Conservation (phyloP, 345 rosid genomes). For the Eucalyptus sp. region DNA sequence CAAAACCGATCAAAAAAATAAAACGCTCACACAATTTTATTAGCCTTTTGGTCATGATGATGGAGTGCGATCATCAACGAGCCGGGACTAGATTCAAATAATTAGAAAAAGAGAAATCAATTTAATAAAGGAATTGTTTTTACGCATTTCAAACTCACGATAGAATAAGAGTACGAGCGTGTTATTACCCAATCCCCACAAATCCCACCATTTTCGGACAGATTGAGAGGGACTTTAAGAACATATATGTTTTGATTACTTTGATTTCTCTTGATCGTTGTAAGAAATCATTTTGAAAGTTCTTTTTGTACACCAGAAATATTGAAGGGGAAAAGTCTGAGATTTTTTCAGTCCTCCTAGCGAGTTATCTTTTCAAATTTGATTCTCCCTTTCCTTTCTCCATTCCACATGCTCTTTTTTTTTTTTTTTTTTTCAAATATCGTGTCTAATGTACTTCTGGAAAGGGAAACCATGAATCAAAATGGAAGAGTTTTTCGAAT, state of each 20-base stretch:
- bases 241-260: background rate
- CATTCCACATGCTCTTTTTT: background rate
- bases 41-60: background rate
- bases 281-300: background rate
- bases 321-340: background rate
- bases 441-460: no score
- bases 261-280: background rate
- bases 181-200: background rate
- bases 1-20: no score
- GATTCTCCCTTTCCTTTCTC: background rate
- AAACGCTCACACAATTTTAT: fast-evolving
- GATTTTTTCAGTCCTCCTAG: background rate
- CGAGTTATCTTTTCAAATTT: background rate
- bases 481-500: no score
- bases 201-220: background rate
- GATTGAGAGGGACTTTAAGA: background rate
- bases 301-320: background rate
- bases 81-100: background rate
- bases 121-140: background rate
- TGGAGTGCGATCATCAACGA: background rate
- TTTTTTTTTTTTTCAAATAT: no score
- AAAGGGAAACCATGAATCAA: no score
- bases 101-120: background rate
- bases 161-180: background rate
- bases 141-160: background rate